Conservation (phyloP, 2,329 filamentous ascomycete species). For the Coniella lustricola region DNA sequence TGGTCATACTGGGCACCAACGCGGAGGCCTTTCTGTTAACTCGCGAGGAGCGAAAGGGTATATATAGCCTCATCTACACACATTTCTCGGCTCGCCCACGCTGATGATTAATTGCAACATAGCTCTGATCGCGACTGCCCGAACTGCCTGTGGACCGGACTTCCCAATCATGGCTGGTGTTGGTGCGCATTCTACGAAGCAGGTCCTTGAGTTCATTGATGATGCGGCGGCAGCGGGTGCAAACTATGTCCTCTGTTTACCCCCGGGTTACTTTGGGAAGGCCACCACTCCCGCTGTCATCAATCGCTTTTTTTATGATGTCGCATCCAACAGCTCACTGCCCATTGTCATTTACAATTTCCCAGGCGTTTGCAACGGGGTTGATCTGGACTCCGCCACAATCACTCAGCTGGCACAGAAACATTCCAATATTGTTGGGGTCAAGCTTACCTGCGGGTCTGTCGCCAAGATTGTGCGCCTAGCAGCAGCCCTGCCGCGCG, state of each 20-base stretch:
- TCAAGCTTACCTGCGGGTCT: constrained; percentile 63
- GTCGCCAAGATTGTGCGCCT: constrained; percentile 59
- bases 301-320: constrained; percentile 51
- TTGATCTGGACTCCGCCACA: constrained; percentile 60
- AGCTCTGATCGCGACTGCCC: constrained; percentile 47
- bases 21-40: constrained; percentile 29
- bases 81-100: too few species aligned
- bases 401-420: constrained; percentile 45
- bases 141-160: constrained; percentile 41
- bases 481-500: constrained; percentile 38
- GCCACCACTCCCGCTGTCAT: constrained; percentile 51
- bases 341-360: constrained; percentile 64
- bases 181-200: constrained; percentile 56
- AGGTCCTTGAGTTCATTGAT: constrained; percentile 51
- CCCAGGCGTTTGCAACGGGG: constrained; percentile 59
- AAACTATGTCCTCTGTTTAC: constrained; percentile 54
- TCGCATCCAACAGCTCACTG: constrained; percentile 44
- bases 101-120: neutral
- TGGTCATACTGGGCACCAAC: constrained; percentile 28
- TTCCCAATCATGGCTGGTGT: constrained; percentile 58
- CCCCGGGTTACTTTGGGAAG: constrained; percentile 59
- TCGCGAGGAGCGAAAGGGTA: constrained; percentile 23
- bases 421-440: constrained; percentile 51
- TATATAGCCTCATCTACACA: neutral
- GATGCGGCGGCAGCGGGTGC: constrained; percentile 56